Evolutionary conservation across 2,329 filamentous ascomycete genomes (phyloP).

Genomic region (Paraphaeosphaeria sporulosa): DNA sequence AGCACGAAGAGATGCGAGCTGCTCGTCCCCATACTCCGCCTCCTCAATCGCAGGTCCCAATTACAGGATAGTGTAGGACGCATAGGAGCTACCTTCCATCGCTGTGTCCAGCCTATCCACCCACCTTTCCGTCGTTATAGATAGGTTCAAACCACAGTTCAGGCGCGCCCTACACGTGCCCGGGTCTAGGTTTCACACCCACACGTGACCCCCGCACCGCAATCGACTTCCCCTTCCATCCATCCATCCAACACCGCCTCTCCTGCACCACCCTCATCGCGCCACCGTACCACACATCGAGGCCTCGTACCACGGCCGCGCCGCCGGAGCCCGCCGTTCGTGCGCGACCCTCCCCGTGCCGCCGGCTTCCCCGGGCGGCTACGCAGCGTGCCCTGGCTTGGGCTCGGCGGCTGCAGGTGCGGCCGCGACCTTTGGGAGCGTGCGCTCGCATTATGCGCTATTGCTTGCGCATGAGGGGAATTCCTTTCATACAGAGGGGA

Average conservation of each 20-base stretch:
- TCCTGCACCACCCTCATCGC: not conserved
- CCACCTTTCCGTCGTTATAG: no score
- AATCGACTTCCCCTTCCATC: not conserved
- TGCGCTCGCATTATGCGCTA: conserved; percentile 2
- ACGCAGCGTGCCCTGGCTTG: no score
- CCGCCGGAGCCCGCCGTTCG: not conserved
- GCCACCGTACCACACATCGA: not conserved
- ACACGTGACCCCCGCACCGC: not conserved
- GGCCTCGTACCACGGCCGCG: not conserved
- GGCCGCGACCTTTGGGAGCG: not conserved
- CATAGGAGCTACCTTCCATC: no score
- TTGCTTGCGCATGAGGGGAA: not conserved
- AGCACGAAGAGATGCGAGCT: no score
- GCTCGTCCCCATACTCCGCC: no score
- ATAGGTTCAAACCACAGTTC: no score
- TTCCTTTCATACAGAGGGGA: not conserved
- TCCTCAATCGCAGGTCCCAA: no score
- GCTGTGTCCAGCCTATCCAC: no score
- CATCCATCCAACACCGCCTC: not conserved
- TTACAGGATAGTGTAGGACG: no score
- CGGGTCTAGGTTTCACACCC: not conserved
- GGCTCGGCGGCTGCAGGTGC: conserved; percentile 7
- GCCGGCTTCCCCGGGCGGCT: conserved; percentile 3
- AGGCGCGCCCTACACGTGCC: not conserved
- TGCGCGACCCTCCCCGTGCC: not conserved